Percentiles rank a stretch among this genome's conserved stretches.
These are phyloP conservation scores for Basidiobolus meristosporus DNA, from an alignment of 371 early-diverging fungal genomes.

Conservation along the genomic window DNA sequence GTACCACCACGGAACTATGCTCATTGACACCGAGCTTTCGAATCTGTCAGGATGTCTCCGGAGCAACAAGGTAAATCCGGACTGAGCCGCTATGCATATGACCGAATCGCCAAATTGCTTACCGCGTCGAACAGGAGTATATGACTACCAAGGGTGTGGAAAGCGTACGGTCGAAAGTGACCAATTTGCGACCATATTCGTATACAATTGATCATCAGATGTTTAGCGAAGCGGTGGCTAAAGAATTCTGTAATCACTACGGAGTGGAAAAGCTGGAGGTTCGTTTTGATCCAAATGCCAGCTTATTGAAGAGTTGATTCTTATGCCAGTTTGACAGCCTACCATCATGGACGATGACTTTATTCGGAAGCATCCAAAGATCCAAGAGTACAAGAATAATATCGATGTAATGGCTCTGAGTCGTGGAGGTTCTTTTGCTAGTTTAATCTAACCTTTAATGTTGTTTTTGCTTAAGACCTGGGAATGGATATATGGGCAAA, in stretches of 20 bases:
- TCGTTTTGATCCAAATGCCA: background rate
- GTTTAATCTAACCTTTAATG: background rate
- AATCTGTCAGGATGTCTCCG: conserved; percentile 22
- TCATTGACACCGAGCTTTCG: conserved; percentile 70
- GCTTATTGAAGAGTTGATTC: background rate
- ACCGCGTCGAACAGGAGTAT: conserved; percentile 9
- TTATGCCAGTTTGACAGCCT: conserved; percentile 2
- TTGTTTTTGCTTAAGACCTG: conserved; percentile 27
- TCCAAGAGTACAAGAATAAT: conserved; percentile 18
- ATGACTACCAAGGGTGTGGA: conserved; percentile 73
- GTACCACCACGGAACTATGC: conserved; percentile 96
- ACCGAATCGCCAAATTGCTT: background rate
- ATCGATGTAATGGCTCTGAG: conserved; percentile 7
- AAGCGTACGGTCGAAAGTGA: conserved; percentile 74
- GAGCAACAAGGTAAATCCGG: conserved; percentile 4
- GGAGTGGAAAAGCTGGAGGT: conserved; percentile 9
- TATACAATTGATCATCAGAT: conserved; percentile 59
- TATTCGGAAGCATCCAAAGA: conserved; percentile 10
- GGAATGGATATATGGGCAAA: conserved; percentile 87
- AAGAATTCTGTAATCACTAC: conserved; percentile 33
- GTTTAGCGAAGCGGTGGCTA: conserved; percentile 57
- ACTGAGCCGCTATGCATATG: background rate
- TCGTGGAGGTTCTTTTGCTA: background rate
- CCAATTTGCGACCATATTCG: conserved; percentile 59
- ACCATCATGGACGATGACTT: conserved; percentile 11